Base-by-base conservation (phyloP, 2,329 filamentous ascomycete species). In the Pseudocercospora pini-densiflorae region DNA sequence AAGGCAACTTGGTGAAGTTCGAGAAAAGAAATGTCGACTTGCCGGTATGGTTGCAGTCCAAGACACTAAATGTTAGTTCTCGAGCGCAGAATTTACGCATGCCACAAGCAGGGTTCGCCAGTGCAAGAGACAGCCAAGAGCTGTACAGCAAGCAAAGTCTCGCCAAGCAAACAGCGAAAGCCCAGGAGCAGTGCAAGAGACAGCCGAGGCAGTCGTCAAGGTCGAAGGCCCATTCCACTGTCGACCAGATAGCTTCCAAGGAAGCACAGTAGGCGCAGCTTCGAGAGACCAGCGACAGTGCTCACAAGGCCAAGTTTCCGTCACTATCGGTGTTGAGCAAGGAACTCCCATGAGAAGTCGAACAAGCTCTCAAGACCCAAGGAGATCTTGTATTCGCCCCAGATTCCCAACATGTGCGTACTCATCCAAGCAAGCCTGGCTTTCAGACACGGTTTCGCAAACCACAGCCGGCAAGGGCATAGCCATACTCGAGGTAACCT, bases 251-350 rank as follows among this genome's bases (percentile, higher is more conserved):
- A 43, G 40, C 57, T 55, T 61, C 47, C 62, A 55, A 45, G 59
- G 36, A 60, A 60, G 58, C 55, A 57, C 63, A 55, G 54, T 58
- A 65, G 54, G 63, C 53, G 58, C 63, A 57, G 58, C 58, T 61
- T 65, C 47, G 8, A 43, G 57, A 64, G 57, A 31, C 7, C 24
- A 60, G 19, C 33, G 33, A 23, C 23, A 27, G 14, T 21, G 21
- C 24, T 19, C n/a, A 1, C 19, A 43, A 33, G 24, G 1, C 47
- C 47, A 27, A 23, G 47, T 23, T 23, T 6, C 21, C 47, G 12
- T 36, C 33, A 43, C 1, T 43, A 3, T 43, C 40, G 16, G 7
- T n/a, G 4, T 27, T 2, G 24, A 51, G 58, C 21, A 29, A 27
- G 33, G 5, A 5, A 31, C 58, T 27, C 29, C 36, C 29, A n/a